Evolutionary conservation across 192 early-diverging fungal species (phyloP).

Genomic region (Kickxella alabastrina): DNA sequence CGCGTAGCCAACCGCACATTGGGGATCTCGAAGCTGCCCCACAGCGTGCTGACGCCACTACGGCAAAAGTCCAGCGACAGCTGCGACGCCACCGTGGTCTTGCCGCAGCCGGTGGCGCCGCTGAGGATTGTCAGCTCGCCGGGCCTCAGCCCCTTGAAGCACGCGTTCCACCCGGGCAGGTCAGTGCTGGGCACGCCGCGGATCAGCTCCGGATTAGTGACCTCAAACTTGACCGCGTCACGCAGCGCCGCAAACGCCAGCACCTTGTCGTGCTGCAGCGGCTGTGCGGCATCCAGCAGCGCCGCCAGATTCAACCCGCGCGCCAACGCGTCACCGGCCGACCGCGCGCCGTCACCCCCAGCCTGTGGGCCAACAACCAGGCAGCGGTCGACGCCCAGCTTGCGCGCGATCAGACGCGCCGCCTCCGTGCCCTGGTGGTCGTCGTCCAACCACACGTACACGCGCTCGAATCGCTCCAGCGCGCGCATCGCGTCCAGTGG

Average conservation of each 20-base stretch:
- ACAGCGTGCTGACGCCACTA: constrained; percentile 65
- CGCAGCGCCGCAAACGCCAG: constrained; percentile 58
- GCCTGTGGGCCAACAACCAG: constrained; percentile 53
- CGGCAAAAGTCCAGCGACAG: constrained; percentile 66
- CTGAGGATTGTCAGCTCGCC: constrained; percentile 69
- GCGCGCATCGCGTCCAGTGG: constrained; percentile 56
- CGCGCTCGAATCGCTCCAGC: constrained; percentile 59
- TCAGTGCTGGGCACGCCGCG: constrained; percentile 59
- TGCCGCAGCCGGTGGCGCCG: constrained; percentile 67
- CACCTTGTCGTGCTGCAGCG: constrained; percentile 63
- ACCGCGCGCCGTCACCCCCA: constrained; percentile 48
- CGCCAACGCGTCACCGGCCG: constrained; percentile 55
- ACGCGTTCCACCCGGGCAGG: constrained; percentile 58
- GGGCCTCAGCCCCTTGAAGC: constrained; percentile 64
- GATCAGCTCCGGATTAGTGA: constrained; percentile 61
- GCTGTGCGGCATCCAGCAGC: constrained; percentile 49
- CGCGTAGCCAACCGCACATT: constrained; percentile 62
- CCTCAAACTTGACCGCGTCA: constrained; percentile 62
- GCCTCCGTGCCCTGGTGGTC: constrained; percentile 59
- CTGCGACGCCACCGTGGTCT: constrained; percentile 70
- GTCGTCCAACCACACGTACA: constrained; percentile 70
- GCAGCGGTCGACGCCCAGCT: constrained; percentile 63
- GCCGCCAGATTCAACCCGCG: constrained; percentile 32
- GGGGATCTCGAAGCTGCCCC: constrained; percentile 77
- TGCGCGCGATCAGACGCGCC: constrained; percentile 57